A percentile compares a stretch with the other conserved stretches of the same genome.
These are phyloP conservation scores for Colletotrichum sp. DNA, from an alignment of 2,329 filamentous ascomycete species.

Conservation along the genomic window DNA sequence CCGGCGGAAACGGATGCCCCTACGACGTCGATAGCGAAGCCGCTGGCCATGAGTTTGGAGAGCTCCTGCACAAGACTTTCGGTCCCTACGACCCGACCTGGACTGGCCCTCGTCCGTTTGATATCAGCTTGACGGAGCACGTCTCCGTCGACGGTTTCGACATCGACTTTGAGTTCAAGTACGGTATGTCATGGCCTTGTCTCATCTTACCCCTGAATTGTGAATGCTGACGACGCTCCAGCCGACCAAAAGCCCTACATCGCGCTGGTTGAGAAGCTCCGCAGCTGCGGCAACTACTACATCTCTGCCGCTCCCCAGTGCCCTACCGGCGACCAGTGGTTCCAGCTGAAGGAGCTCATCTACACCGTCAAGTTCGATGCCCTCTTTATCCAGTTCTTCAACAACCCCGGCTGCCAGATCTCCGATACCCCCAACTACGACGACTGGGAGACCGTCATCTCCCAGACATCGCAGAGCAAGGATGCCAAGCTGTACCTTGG, in stretches of 20 bases:
- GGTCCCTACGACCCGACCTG: constrained; percentile 37
- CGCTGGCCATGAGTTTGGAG: constrained; percentile 39
- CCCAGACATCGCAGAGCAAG: constrained; percentile 36
- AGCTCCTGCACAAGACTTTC: constrained; percentile 42
- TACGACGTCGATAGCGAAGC: constrained; percentile 34
- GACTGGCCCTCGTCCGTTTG: constrained; percentile 43
- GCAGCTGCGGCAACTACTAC: constrained; percentile 30
- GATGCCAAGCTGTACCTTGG: constrained; percentile 51
- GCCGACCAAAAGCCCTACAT: constrained; percentile 40
- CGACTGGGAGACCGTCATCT: constrained; percentile 41
- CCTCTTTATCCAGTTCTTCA: constrained; percentile 55
- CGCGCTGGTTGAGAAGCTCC: constrained; percentile 40
- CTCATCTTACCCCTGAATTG: neutral
- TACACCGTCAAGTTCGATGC: constrained; percentile 44
- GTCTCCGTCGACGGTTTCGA: constrained; percentile 45
- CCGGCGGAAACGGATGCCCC: constrained; percentile 27
- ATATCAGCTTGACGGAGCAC: constrained; percentile 28
- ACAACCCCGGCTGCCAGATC: constrained; percentile 44
- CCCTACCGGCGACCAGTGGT: constrained; percentile 29
- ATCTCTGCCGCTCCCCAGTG: constrained; percentile 53
- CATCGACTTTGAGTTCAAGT: constrained; percentile 42
- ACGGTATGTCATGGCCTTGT: constrained; percentile 28
- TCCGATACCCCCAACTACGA: constrained; percentile 43
- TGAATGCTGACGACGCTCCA: neutral
- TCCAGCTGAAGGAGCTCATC: constrained; percentile 42